These are phyloP conservation scores for Boletus subparvulus DNA, from an alignment of 768 basidiomycete species.

Conservation along the genomic window DNA sequence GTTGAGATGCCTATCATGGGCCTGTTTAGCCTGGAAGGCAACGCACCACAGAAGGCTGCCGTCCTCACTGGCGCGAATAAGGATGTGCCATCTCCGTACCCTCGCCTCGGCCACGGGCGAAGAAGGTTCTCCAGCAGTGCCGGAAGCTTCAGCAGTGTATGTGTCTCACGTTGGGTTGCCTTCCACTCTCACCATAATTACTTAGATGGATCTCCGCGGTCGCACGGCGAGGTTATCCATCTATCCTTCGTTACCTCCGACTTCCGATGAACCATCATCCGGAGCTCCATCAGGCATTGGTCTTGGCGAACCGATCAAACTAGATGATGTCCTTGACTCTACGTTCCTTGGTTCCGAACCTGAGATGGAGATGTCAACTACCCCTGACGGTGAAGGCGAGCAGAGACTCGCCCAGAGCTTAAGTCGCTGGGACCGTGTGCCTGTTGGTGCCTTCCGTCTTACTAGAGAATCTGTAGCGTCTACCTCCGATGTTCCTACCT, in stretches of 20 bases:
- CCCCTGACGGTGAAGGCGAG: slow-evolving; percentile 36
- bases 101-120: slow-evolving; percentile 23
- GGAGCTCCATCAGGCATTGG: slow-evolving; percentile 37
- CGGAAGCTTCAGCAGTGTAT: slow-evolving; percentile 38
- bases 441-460: slow-evolving; percentile 70
- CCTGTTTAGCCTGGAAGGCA: slow-evolving; percentile 30
- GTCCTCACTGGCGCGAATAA: slow-evolving; percentile 32
- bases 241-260: slow-evolving; percentile 30
- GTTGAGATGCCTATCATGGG: slow-evolving; percentile 38
- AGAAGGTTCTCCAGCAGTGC: slow-evolving; percentile 31
- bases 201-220: slow-evolving; percentile 32
- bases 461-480: slow-evolving; percentile 41
- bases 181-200: slow-evolving; percentile 5
- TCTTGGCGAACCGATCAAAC: slow-evolving; percentile 50
- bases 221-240: slow-evolving; percentile 36
- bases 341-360: slow-evolving; percentile 66
- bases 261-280: slow-evolving; percentile 38
- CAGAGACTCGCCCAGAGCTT: slow-evolving; percentile 49
- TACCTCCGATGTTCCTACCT: slow-evolving; percentile 28
- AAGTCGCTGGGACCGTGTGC: slow-evolving; percentile 71
- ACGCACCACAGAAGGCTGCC: slow-evolving; percentile 19
- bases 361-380: slow-evolving; percentile 32
- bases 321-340: slow-evolving; percentile 77
- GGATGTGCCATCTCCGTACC: slow-evolving; percentile 35
- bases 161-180: slow-evolving; percentile 19